Base-by-base conservation (phyloP, 2,329 filamentous ascomycete genomes). In the Claviceps digitariae region DNA sequence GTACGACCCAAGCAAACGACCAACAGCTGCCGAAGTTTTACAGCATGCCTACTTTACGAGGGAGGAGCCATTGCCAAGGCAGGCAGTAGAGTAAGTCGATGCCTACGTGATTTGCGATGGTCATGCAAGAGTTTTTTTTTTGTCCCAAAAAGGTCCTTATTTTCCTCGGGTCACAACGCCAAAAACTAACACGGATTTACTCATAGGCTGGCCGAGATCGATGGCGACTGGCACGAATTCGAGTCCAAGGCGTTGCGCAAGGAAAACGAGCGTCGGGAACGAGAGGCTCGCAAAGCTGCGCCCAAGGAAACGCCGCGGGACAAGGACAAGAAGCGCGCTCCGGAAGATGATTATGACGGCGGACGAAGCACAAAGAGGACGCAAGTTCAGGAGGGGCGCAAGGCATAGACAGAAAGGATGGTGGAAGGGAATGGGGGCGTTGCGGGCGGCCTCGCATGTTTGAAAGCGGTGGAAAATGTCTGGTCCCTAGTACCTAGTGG, bases 181-280 rank as follows among this genome's bases (percentile, higher is more conserved):
- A n/a, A n/a, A n/a, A n/a, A n/a, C n/a, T n/a, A n/a, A n/a, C n/a
- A n/a, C n/a, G n/a, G n/a, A n/a, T n/a, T n/a, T n/a, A 20, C 52
- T 36, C 40, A 55, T 57, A 87, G 86, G 63, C 78, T 98, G 50
- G 82, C 84, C 55, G 74, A 83, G 49, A 77, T 98, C 31, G 82
- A 93, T 61, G 93, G 93, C 23, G 93, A 98, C 62, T 98, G 93
- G 93, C 93, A 98, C 65, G 93, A 98, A 66, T 95, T 97, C 63
- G 93, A 98, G 71, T 95, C 89, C 53, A 98, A 98, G 71, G 90
- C 90, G 17, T 75, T 95, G 27, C 79, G 93, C 34, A 93, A 93
- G 60, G 90, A 96, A 67, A 91, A 90, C 61, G 88, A 93, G 66
- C 80, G 81, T 52, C 75, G 74, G 56, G 77, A 80, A 29, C 72